Base-by-base conservation (phyloP, 1,284 basidiomycete species). In the Moesziomyces parantarcticus region DNA sequence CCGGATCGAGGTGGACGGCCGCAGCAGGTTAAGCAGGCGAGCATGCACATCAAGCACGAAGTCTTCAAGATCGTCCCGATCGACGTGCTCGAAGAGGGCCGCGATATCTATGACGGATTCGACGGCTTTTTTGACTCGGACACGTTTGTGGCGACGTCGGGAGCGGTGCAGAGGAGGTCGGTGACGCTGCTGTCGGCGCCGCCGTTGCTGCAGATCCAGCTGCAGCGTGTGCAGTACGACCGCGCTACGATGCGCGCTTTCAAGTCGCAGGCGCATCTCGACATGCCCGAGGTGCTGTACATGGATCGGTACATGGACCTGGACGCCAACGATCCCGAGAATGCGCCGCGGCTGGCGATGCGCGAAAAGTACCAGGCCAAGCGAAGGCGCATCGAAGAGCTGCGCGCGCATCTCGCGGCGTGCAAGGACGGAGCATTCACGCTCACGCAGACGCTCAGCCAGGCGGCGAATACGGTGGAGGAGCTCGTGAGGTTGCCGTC, bases 201-300 rank as follows among this genome's bases (percentile, higher is more conserved):
- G 1, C 92, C 93, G 1, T 85, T 98, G 58, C 85, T 99, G 32
- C 97, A 99, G 82, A 92, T 99, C 50, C 96, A 98, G 83, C 88
- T 99, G 34, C 79, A 98, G 92, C 88, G 96, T 64, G 97, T 95
- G 1, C 96, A 98, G 89, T 99, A 96, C 86, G 95, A 99, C 83
- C 89, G 93, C 16, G 90, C 91, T 73, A 92, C 90, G 0, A 87
- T 92, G 58, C 90, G 94, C 69, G 90, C 94, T 18, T 95, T 92
- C 86, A 99, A 99, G 85, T 94, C 92, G 11, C 96, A 99, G 82
- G 94, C 93, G 1, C 96, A 95, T 81, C 90, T 99, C 72, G 92
- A 91, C 76, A 96, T 97, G 81, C 90, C 88, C 6, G 92, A 96
- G 83, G 91, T 89, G 13, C 87, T 99, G 8, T 91, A 89, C 78